These are phyloP conservation scores for Eutrema salsugineum DNA, from an alignment of 441 rosid species.

Conservation along the genomic window DNA sequence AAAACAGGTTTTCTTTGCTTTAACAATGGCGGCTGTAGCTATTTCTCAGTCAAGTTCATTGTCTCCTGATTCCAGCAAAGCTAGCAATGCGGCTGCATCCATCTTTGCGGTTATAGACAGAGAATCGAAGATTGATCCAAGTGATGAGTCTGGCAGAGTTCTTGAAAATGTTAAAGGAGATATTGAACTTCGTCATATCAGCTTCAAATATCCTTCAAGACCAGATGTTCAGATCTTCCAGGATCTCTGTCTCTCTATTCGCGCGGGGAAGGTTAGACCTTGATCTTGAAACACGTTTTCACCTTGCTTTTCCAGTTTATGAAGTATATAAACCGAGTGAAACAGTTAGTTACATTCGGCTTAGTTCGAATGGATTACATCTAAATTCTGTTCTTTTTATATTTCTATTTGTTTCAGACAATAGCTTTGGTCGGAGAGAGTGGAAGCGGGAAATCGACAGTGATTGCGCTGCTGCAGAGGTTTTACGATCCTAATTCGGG, in stretches of 20 bases:
- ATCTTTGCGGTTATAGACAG: constrained; percentile 63
- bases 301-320: not conserved
- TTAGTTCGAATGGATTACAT: not conserved
- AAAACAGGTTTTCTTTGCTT: constrained; percentile 71
- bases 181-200: constrained; percentile 55
- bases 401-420: constrained; percentile 41
- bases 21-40: constrained; percentile 57
- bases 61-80: constrained; percentile 59
- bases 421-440: constrained; percentile 95
- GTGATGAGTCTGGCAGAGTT: constrained; percentile 52
- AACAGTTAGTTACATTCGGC: not conserved
- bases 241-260: constrained; percentile 57
- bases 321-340: not conserved
- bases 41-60: constrained; percentile 63
- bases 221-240: constrained; percentile 71
- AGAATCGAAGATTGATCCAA: constrained; percentile 58
- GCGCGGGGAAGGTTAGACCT: constrained; percentile 60
- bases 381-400: not conserved
- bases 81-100: constrained; percentile 64
- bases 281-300: not conserved
- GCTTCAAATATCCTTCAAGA: constrained; percentile 72
- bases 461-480: constrained; percentile 66
- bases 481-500: constrained; percentile 83
- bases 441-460: constrained; percentile 82
- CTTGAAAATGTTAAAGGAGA: constrained; percentile 55